These are phyloP conservation scores for Laburnicola sp. DNA, from an alignment of 2,329 filamentous ascomycete genomes.

Conservation along the genomic window DNA sequence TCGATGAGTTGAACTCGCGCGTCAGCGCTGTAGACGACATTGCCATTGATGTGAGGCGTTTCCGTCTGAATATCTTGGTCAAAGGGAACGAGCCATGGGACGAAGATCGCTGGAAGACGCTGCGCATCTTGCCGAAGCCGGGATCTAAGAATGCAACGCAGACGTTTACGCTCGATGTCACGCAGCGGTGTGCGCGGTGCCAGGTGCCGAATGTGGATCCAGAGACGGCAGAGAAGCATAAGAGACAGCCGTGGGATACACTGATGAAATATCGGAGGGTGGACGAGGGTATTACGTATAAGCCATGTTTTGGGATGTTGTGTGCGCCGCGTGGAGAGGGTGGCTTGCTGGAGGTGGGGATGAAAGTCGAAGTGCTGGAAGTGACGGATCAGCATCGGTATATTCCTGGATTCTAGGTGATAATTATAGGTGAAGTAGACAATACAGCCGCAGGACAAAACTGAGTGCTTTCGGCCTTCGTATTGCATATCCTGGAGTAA, in stretches of 20 bases:
- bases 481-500: no score
- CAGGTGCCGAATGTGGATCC: constrained; percentile 68
- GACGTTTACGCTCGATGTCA: constrained; percentile 57
- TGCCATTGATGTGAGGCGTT: constrained; percentile 59
- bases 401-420: constrained; percentile 42
- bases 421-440: no score
- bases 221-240: constrained; percentile 61
- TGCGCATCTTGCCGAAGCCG: constrained; percentile 47
- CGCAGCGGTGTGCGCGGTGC: constrained; percentile 62
- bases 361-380: constrained; percentile 60
- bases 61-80: constrained; percentile 66
- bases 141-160: constrained; percentile 18
- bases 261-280: constrained; percentile 63
- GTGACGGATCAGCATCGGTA: constrained; percentile 62
- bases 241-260: constrained; percentile 63
- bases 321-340: constrained; percentile 62
- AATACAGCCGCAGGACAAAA: no score
- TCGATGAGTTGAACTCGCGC: constrained; percentile 61
- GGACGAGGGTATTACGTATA: constrained; percentile 63
- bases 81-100: constrained; percentile 60
- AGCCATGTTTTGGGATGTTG: constrained; percentile 70
- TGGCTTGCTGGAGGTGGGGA: constrained; percentile 60
- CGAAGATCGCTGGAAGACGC: constrained; percentile 66
- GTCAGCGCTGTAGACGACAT: constrained; percentile 53
- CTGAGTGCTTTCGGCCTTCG: no score